Evolutionary conservation across 2,329 filamentous ascomycete genomes (phyloP), one percentile per base, ranked within the genome.

Genomic region (Xylaria sp.): DNA sequence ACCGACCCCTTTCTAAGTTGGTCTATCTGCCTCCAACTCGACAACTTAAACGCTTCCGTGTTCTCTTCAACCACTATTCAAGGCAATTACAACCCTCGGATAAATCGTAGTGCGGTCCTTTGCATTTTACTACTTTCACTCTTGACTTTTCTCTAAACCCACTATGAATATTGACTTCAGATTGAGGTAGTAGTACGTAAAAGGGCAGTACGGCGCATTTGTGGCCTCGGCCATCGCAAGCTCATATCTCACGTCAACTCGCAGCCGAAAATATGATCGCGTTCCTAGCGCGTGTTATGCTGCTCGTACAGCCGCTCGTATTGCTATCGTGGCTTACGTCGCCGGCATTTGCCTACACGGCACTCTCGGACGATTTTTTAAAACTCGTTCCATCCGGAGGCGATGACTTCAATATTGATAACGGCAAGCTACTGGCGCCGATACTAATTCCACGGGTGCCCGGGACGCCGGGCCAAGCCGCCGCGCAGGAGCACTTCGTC

Each of bases 361-460:
- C 73, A 28, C 82, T 95, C 57, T 91, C 91, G 11, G 89, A 93
- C 76, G 83, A 85, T 63, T 89, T 90, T 15, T 82, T 96, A 6
- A 83, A 82, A 65, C 81, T 82, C 26, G 84, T 96, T 5, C 90
- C 91, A 11, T 84, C 85, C 10, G 88, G 88, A 0, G 87, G 87
- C 60, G 80, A 83, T 65, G 90, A 92, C 77, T 92, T 95, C 68
- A 88, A 92, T 76, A 92, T 95, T 74, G 85, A 94, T 63, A 86
- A 84, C 58, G 91, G 91, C 71, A 81, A 85, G 1, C 83, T 96
- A 9, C 86, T 96, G n/a, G 86, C 92, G 2, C 93, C 93, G 0
- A 90, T 96, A 70, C 85, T 96, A 46, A 88, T 89, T 48, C 87
- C 92, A 4, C 89, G 93, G 62, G 91, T 94, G 0, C 89, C 93